phyloP scores from a whole-genome alignment of 2,329 filamentous ascomycete species.

The Dryadomyces quercus-mongolicae region DNA sequence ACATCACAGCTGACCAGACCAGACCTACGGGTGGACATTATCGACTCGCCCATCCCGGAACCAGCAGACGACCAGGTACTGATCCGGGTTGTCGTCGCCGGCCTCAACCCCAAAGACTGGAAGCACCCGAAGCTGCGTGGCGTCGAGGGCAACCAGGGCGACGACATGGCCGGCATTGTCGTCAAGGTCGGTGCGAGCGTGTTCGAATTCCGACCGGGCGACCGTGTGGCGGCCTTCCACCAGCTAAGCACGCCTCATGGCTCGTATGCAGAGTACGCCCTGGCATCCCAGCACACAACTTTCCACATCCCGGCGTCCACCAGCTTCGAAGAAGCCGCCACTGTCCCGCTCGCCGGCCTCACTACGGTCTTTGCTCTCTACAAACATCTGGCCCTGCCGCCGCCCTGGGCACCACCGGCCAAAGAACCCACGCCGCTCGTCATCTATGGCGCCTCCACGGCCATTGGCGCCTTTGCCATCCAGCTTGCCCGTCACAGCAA shows the following conservation, averaged over 20 bases:
- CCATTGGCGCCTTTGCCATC: conserved; percentile 39
- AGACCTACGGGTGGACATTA: conserved; percentile 23
- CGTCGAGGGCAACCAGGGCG: conserved; percentile 29
- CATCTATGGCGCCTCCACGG: conserved; percentile 33
- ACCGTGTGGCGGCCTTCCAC: conserved; percentile 44
- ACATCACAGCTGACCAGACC: conserved; percentile 1
- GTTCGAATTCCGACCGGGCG: conserved; percentile 42
- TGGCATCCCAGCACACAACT: conserved; percentile 26
- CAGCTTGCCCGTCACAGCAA: conserved; percentile 34
- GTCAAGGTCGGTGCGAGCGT: conserved; percentile 42
- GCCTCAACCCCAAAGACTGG: conserved; percentile 37
- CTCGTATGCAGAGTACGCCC: conserved; percentile 29
- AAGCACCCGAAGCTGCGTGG: conserved; percentile 16
- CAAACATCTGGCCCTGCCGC: conserved; percentile 22
- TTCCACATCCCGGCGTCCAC: conserved; percentile 26
- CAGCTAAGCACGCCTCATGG: conserved; percentile 22
- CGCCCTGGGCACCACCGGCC: conserved; percentile 26
- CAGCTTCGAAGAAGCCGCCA: conserved; percentile 27
- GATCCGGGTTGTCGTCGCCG: conserved; percentile 18
- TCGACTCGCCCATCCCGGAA: conserved; percentile 26
- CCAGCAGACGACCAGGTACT: conserved; percentile 17
- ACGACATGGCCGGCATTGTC: conserved; percentile 43
- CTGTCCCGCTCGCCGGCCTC: conserved; percentile 30
- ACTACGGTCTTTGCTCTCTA: conserved; percentile 30
- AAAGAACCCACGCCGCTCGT: conserved; percentile 13